These are phyloP conservation scores for Aspergillus glaucus DNA, from an alignment of 2,329 filamentous ascomycete genomes.

Conservation along the genomic window DNA sequence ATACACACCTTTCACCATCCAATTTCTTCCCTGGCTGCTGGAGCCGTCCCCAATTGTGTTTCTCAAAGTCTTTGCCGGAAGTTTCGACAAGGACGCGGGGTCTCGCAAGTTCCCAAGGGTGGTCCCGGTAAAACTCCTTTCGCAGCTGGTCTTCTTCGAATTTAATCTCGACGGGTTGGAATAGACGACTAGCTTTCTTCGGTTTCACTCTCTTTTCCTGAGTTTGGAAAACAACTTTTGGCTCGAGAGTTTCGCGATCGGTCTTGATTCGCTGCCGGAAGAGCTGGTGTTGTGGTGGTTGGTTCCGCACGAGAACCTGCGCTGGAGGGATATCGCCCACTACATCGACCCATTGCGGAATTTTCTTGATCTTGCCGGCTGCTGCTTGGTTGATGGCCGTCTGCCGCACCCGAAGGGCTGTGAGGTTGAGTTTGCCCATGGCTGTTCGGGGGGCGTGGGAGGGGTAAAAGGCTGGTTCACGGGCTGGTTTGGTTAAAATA, in stretches of 20 bases:
- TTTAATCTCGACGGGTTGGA: slow-evolving; percentile 67
- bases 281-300: slow-evolving; percentile 42
- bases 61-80: slow-evolving; percentile 72
- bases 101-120: slow-evolving; percentile 93
- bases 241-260: slow-evolving; percentile 19
- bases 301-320: slow-evolving; percentile 54
- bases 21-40: slow-evolving; percentile 68
- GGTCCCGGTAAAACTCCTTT: slow-evolving; percentile 78
- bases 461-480: neutral
- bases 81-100: slow-evolving; percentile 79
- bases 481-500: neutral
- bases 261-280: slow-evolving; percentile 34
- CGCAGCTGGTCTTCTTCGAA: slow-evolving; percentile 83
- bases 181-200: slow-evolving; percentile 67
- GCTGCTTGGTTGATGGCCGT: slow-evolving; percentile 35
- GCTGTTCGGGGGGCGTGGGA: slow-evolving; percentile 4
- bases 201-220: slow-evolving; percentile 39
- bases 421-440: slow-evolving; percentile 44
- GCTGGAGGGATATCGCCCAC: slow-evolving; percentile 54
- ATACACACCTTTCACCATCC: slow-evolving; percentile 72
- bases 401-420: slow-evolving; percentile 41
- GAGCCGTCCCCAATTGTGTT: slow-evolving; percentile 72
- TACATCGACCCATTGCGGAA: slow-evolving; percentile 51
- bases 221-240: slow-evolving; percentile 31
- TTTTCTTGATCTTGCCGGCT: slow-evolving; percentile 26